phyloP scores from a whole-genome alignment of 176 grass and related monocot genomes.

The Carex kokanica region DNA sequence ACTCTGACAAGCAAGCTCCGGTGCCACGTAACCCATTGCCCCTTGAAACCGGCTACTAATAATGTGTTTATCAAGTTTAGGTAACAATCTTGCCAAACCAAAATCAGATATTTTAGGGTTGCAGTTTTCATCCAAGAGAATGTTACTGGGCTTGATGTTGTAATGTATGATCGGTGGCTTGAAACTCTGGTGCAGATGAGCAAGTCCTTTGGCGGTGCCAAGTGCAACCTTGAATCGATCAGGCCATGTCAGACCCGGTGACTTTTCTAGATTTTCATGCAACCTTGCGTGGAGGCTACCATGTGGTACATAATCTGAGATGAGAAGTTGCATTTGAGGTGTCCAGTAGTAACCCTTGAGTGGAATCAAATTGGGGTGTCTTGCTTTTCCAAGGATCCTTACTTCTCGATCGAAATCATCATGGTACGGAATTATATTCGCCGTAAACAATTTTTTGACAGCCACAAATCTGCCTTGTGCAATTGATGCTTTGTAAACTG shows the following conservation, averaged over 20 bases:
- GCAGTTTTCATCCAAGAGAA: slow-evolving; percentile 71
- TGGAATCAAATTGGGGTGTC: slow-evolving; percentile 65
- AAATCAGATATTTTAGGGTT: slow-evolving; percentile 73
- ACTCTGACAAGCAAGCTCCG: slow-evolving; percentile 89
- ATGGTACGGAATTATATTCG: slow-evolving; percentile 47
- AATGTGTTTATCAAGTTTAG: slow-evolving; percentile 41
- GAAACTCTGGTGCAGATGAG: slow-evolving; percentile 81
- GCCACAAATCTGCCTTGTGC: slow-evolving; percentile 47
- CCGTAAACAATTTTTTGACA: slow-evolving; percentile 60
- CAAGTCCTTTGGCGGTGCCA: slow-evolving; percentile 61
- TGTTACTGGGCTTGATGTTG: slow-evolving; percentile 90
- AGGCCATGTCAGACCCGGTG: slow-evolving; percentile 49
- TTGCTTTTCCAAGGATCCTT: slow-evolving; percentile 74
- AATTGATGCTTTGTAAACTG: slow-evolving; percentile 52
- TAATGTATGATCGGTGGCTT: slow-evolving; percentile 88
- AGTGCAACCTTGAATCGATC: slow-evolving; percentile 66
- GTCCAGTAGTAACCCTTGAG: slow-evolving; percentile 98
- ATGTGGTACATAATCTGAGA: slow-evolving; percentile 67
- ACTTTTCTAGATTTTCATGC: slow-evolving; percentile 22
- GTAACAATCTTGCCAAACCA: slow-evolving; percentile 64
- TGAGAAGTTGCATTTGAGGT: slow-evolving; percentile 72
- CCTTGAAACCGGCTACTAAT: slow-evolving; percentile 58
- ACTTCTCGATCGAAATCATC: slow-evolving; percentile 87
- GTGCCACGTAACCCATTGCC: slow-evolving; percentile 65
- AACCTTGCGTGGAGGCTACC: slow-evolving; percentile 75